Evolutionary conservation across 1,284 basidiomycete genomes (phyloP), one percentile per base, ranked within the genome.

Genomic region (Boletus sp.): DNA sequence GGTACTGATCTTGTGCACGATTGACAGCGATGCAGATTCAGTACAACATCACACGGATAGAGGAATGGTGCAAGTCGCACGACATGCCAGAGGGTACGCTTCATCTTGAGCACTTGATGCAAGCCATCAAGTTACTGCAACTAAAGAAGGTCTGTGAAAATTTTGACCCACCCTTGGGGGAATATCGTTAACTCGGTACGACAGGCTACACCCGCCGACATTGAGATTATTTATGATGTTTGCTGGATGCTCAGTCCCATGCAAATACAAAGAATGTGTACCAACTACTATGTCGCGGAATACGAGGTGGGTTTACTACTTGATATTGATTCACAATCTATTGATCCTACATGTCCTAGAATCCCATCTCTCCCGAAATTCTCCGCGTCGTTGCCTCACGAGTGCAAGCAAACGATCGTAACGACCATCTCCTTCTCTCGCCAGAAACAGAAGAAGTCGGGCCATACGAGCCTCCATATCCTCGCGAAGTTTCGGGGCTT

Each of bases 171-270:
- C 31, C 2, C 28, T 43, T 25, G 8, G 44, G 55, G 23, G 11
- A 50, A 44, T 25, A 56, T 68, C 47, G 66, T 55, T 60, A 52
- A 66, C 54, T 48, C 27, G 6, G 21, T 52, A 62, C 60, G 35
- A 56, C 57, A 96, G 94, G 90, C 94, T 11, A 94, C 94, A 2
- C 83, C 93, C 44, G 89, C 90, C 30, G 95, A 98, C 75, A 97
- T 98, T 66, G 95, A 99, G 77, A 98, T 99, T 70, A 97, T 98
- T 70, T 99, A 98, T 74, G 93, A 97, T 74, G 97, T 99, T 58
- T 99, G 96, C 83, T 99, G 97, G 97, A 99, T 99, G 90, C 83
- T 99, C 56, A 98, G 95, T 62, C 97, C 97, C 1, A 97, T 97
- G 74, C 97, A 99, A 77, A 99, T 99, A 69, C 97, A 99, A 80